A percentile compares a stretch with the other conserved stretches of the same genome.
Evolutionary conservation across 441 rosid species (phyloP).

Genomic region (Flueggea neowawraea): DNA sequence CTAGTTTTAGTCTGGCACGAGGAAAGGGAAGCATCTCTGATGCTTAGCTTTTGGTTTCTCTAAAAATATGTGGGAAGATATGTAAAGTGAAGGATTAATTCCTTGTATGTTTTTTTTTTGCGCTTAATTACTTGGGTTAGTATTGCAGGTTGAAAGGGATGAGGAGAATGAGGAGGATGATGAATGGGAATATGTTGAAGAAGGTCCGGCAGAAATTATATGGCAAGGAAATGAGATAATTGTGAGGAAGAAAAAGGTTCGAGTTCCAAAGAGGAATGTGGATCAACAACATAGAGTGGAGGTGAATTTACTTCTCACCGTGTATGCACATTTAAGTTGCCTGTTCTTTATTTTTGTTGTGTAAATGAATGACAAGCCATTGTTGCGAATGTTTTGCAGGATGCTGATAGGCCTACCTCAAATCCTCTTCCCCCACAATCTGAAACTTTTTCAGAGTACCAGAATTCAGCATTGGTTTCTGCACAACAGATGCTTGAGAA

Average conservation of each 20-base stretch:
- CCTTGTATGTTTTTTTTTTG: background rate
- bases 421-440: slow-evolving; percentile 92
- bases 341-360: slow-evolving; percentile 1
- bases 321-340: background rate
- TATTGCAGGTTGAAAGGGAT: slow-evolving; percentile 43
- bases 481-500: slow-evolving; percentile 66
- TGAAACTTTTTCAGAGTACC: slow-evolving; percentile 48
- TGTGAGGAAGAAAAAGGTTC: slow-evolving; percentile 72
- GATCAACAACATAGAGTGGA: slow-evolving; percentile 28
- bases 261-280: slow-evolving; percentile 55
- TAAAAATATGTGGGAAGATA: background rate
- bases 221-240: slow-evolving; percentile 91
- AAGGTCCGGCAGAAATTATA: slow-evolving; percentile 90
- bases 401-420: slow-evolving; percentile 73
- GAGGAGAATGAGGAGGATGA: slow-evolving; percentile 53
- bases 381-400: slow-evolving; percentile 34
- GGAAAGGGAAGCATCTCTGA: too few relatives aligned
- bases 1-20: too few relatives aligned
- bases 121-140: background rate
- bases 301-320: slow-evolving; percentile 31
- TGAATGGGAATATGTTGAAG: slow-evolving; percentile 84
- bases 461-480: slow-evolving; percentile 36
- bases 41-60: background rate
- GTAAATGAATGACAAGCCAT: slow-evolving; percentile 4
- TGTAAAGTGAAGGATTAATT: too few relatives aligned